Conservation (phyloP, 805 yeast species). For the Saccharomycopsis microspora region DNA sequence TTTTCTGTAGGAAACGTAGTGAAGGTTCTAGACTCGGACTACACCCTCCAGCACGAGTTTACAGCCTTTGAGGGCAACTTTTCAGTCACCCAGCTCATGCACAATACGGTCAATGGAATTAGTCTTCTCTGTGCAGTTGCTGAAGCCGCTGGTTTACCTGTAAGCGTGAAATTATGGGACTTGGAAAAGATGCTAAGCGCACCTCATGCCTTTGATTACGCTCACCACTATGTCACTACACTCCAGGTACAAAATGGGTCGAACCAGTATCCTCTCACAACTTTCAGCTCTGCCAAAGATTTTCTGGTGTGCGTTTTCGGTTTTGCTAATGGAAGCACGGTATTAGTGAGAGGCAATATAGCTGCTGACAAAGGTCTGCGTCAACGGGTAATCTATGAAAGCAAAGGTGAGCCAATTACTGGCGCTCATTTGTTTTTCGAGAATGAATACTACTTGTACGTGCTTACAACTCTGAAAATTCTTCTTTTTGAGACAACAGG, state of each 20-base stretch:
- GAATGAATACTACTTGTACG: constrained; percentile 35
- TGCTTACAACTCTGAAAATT: constrained; percentile 64
- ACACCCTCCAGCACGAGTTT: constrained; percentile 39
- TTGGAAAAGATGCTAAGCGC: constrained; percentile 34
- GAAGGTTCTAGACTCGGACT: constrained; percentile 42
- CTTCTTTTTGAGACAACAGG: constrained; percentile 70
- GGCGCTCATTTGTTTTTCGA: constrained; percentile 43
- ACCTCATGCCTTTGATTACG: constrained; percentile 23
- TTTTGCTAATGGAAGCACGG: constrained; percentile 72
- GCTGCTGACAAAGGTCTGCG: constrained; percentile 82
- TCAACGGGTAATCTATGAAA: constrained; percentile 68
- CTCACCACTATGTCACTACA: constrained; percentile 39
- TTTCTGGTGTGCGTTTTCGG: constrained; percentile 65
- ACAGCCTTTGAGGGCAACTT: constrained; percentile 56
- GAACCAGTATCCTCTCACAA: constrained; percentile 62
- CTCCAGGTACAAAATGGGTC: constrained; percentile 58
- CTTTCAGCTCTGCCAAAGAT: constrained; percentile 41
- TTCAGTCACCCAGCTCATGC: constrained; percentile 46
- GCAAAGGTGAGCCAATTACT: constrained; percentile 67
- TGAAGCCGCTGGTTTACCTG: constrained; percentile 62
- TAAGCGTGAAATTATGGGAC: constrained; percentile 64
- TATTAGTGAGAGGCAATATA: constrained; percentile 79
- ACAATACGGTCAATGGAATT: constrained; percentile 27
- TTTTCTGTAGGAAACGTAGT: constrained; percentile 45
- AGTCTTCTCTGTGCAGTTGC: constrained; percentile 60